A percentile compares a stretch with the other conserved stretches of the same genome.
phyloP scores from a whole-genome alignment of 139 green algal species.

The Trebouxia sp. region DNA sequence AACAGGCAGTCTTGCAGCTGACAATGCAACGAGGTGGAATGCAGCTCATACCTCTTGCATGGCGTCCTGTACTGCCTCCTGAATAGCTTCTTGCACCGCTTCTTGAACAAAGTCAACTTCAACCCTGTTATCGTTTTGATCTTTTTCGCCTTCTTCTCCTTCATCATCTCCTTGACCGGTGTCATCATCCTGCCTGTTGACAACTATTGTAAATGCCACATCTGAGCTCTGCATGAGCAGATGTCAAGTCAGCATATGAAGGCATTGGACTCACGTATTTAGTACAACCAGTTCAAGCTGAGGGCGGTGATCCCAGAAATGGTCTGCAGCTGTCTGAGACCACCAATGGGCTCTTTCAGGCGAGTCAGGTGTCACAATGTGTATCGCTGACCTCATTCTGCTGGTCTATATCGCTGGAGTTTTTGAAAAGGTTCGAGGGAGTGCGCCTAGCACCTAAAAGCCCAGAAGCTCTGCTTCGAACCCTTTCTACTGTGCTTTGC shows the following conservation, averaged over 20 bases:
- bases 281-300: slow-evolving; percentile 7
- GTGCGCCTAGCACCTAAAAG: not conserved
- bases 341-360: not conserved
- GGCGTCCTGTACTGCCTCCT: slow-evolving; percentile 27
- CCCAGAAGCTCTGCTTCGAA: not conserved
- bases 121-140: not conserved
- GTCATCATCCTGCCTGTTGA: slow-evolving; percentile 30
- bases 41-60: not conserved
- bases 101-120: slow-evolving; percentile 30
- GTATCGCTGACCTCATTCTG: not conserved
- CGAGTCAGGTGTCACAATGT: not conserved
- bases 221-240: slow-evolving; percentile 21
- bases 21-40: not conserved
- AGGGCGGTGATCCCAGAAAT: not conserved
- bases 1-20: not conserved
- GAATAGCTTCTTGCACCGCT: slow-evolving; percentile 27
- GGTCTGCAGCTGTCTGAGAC: not conserved
- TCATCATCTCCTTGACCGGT: not conserved
- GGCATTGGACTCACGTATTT: not conserved
- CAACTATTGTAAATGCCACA: slow-evolving; percentile 29
- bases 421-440: slow-evolving; percentile 4
- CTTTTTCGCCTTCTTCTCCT: not conserved
- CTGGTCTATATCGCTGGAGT: not conserved
- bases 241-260: not conserved
- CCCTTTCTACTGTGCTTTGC: not conserved